Evolutionary conservation across 1,284 basidiomycete genomes (phyloP), one percentile per base, ranked within the genome.

Genomic region (Amylostereum chailletii): DNA sequence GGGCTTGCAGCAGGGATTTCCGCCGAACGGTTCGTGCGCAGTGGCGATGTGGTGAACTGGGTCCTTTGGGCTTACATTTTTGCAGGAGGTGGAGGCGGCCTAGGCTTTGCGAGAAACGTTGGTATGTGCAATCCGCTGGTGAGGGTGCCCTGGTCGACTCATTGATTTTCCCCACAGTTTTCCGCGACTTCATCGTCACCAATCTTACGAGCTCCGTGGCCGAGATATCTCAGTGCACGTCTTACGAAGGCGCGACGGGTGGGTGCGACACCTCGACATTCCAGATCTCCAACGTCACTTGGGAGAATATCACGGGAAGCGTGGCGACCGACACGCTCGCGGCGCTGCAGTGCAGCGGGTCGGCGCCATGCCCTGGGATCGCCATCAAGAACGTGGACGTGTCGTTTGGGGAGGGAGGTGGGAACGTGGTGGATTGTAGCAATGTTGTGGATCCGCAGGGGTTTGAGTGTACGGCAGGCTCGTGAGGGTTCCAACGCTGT

Each of bases 231-330:
- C 66, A 67, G 46, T 67, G 65, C 53, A 68, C 63, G 10, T 58
- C 62, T 6, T 68, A 61, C 51, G 55, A 55, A 11, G 65, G 64
- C 10, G 61, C 62, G 5, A 63, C 61, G 5, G 65, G 59, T 3
- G 57, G 55, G 19, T 68, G 66, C 53, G 63, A 66, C 51, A 66
- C 64, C 2, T 66, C 62, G 3, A 55, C 56, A 11, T 62, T 68
- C 54, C 61, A 65, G 50, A 58, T 68, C 38, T 63, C 62, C 10
- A 58, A 67, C 52, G 55, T 67, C n/a, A 62, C 61, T 7, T 67
- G 64, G 65, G 61, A 56, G 5, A 59, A 57, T 3, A 57, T 61
- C 50, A 53, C 53, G 2, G 64, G 63, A 27, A 64, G 55, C 33
- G 52, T 61, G 5, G 52, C 55, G 2, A 58, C 56, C 3, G 53